Conservation (phyloP, 2,329 filamentous ascomycete genomes). For the Ophiostoma montium region DNA sequence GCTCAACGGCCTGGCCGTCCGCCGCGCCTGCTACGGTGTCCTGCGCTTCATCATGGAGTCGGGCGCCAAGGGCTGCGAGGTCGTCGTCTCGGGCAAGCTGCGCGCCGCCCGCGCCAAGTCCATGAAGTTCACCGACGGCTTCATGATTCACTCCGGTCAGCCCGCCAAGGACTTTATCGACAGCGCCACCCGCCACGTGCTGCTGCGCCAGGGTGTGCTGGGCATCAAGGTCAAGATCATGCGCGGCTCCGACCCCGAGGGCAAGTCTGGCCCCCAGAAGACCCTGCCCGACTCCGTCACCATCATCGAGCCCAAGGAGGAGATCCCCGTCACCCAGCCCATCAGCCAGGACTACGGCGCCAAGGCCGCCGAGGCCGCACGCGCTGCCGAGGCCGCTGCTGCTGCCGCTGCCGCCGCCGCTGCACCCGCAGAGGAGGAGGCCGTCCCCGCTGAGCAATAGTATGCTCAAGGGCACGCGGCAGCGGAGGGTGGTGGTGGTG, state of each 20-base stretch:
- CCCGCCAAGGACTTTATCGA: conserved; percentile 99
- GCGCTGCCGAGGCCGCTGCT: conserved; percentile 48
- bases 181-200: conserved; percentile 94
- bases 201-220: conserved; percentile 97
- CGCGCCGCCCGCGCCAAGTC: conserved; percentile 97
- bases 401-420: conserved; percentile 29
- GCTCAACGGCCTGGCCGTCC: conserved; percentile 96
- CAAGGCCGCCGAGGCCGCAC: conserved; percentile 55
- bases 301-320: conserved; percentile 99
- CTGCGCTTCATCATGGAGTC: conserved; percentile 99
- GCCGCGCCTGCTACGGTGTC: conserved; percentile 98
- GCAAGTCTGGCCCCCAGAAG: conserved; percentile 97
- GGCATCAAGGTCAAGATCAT: conserved; percentile 99
- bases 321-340: conserved; percentile 87
- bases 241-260: conserved; percentile 97
- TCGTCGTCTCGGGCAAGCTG: conserved; percentile 98
- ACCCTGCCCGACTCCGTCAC: conserved; percentile 95
- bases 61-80: conserved; percentile 99
- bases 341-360: conserved; percentile 98
- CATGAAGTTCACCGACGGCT: conserved; percentile 99
- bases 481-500: neutral
- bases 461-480: conserved; percentile 12
- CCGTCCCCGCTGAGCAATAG: conserved; percentile 31
- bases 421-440: conserved; percentile 37
- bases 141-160: conserved; percentile 99